phyloP scores from a whole-genome alignment of 2,329 filamentous ascomycete species.

The Aspergillus pseudonomiae region DNA sequence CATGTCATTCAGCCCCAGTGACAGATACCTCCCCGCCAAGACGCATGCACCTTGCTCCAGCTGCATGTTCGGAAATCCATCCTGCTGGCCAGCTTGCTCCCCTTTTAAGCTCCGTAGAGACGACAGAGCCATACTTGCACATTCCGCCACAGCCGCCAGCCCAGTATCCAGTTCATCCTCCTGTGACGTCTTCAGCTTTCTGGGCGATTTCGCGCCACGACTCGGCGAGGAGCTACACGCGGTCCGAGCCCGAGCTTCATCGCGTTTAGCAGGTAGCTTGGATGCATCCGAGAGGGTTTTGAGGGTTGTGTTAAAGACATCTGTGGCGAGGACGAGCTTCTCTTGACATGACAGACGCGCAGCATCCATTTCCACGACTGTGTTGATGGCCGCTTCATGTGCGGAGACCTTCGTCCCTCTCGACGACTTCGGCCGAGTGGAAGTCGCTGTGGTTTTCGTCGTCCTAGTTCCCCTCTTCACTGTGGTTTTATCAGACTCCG shows the following conservation, averaged over 20 bases:
- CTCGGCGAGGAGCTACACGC: slow-evolving; percentile 35
- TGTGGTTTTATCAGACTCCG: slow-evolving; percentile 25
- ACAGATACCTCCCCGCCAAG: slow-evolving; percentile 45
- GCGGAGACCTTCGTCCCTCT: slow-evolving; percentile 28
- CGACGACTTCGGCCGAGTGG: slow-evolving; percentile 28
- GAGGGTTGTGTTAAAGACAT: slow-evolving; percentile 49
- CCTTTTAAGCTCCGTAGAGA: slow-evolving; percentile 41
- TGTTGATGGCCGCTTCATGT: slow-evolving; percentile 31
- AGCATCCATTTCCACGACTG: slow-evolving; percentile 29
- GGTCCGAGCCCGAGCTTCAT: slow-evolving; percentile 16
- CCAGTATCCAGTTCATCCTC: slow-evolving; percentile 25
- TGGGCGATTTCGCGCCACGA: slow-evolving; percentile 25
- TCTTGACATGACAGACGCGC: slow-evolving; percentile 39
- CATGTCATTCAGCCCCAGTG: slow-evolving; percentile 43
- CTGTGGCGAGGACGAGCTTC: slow-evolving; percentile 47
- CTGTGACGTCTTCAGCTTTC: slow-evolving; percentile 24
- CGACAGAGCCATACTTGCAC: slow-evolving; percentile 43
- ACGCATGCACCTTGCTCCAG: slow-evolving; percentile 49
- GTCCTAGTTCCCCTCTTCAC: slow-evolving; percentile 27
- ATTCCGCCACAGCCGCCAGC: slow-evolving; percentile 40
- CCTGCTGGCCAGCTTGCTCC: slow-evolving; percentile 27
- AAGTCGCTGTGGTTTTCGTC: slow-evolving; percentile 26
- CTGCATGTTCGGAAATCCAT: slow-evolving; percentile 37
- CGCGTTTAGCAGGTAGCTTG: slow-evolving; percentile 29
- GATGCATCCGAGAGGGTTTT: slow-evolving; percentile 47